Base-by-base conservation (phyloP, 2,329 filamentous ascomycete species). In the Cladophialophora exuberans region DNA sequence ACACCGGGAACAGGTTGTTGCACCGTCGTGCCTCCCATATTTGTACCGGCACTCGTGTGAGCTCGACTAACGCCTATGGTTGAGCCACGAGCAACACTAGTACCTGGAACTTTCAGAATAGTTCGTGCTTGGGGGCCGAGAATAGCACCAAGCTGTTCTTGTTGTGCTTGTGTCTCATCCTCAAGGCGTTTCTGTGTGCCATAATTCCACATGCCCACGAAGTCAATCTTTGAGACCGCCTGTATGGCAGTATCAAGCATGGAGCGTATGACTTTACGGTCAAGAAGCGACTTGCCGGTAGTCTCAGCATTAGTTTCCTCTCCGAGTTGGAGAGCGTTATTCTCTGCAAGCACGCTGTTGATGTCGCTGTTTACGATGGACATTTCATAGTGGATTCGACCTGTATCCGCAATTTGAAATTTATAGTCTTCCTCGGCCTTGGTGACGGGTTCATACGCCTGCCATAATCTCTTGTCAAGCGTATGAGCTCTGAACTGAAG, bases 301-400 rank as follows among this genome's bases (percentile, higher is more conserved):
- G 54, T 56, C 68, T 71, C 73, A 20, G 68, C 62, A 1, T 64
- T 54, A 0, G 68, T 71, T 7, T 64, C 57, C 15, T 72, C 65
- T 1, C 73, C 73, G 1, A 73, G 43, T 41, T 70, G 66, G 9
- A 75, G 53, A 26, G 62, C 30, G 9, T 53, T 48, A 28, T 76
- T 76, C 6, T 65, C 42, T 13, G 63, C 56, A 15, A 76, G 59
- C 0, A 69, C 59, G 3, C 66, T 52, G 22, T 73, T 68, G n/a
- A 76, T 67, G 2, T 60, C 54, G 3, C 65, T 62, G 48, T 72
- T 72, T 6, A 71, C 60, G 9, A 76, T 55, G 1, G 73, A 73
- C 3, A 67, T 64, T 44, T 75, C 71, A 55, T 71, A 74, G 69
- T 73, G 74, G 3, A 72, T 64, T 4, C 67, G 64, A 11, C 66